Evolutionary conservation across 768 basidiomycete species (phyloP), one percentile per base, ranked within the genome.

Genomic region (Serendipita sp.): DNA sequence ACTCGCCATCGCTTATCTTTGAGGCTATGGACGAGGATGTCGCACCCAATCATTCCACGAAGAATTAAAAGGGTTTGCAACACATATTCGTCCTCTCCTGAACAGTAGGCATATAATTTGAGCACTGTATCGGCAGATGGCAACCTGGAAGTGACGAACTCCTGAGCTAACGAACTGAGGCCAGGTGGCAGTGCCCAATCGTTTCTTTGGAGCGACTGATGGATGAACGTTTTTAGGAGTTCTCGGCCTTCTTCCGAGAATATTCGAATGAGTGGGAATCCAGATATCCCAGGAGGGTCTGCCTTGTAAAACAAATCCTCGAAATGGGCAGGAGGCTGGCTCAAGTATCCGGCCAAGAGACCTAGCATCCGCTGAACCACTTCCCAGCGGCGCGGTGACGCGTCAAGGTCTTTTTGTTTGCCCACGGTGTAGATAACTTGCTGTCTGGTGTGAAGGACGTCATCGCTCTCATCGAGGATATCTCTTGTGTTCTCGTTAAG

Each of bases 361-460:
- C 70, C 65, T 8, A 81, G 70, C 7, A 80, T 63, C 8, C 76
- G 71, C 66, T 80, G 78, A 0, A 72, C 72, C 3, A 72, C 75
- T 0, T 64, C 68, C 80, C 80, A 82, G 11, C 80, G 75, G 51
- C 76, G 69, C 2, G 79, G 79, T 45, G 73, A 73, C 51, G 74
- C 73, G 45, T 81, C 76, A n/a, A 79, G 60, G 0, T 73, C 69
- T 15, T 45, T 66, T 54, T 77, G 77, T 3, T 70, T 38, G 45
- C 78, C 79, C 35, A 76, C 70, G 0, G 80, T 78, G 60, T 81
- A 82, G 3, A 82, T 71, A 10, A 82, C 69, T 65, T 81, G 79
- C 67, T 81, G 81, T 0, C 75, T 72, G 45, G 77, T 75, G 62
- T 77, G 74, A 3, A 82, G 73, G 35, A 81, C 74, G 48, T 82